Conservation (phyloP, 2,329 filamentous ascomycete genomes). For the Xylaria multiplex region DNA sequence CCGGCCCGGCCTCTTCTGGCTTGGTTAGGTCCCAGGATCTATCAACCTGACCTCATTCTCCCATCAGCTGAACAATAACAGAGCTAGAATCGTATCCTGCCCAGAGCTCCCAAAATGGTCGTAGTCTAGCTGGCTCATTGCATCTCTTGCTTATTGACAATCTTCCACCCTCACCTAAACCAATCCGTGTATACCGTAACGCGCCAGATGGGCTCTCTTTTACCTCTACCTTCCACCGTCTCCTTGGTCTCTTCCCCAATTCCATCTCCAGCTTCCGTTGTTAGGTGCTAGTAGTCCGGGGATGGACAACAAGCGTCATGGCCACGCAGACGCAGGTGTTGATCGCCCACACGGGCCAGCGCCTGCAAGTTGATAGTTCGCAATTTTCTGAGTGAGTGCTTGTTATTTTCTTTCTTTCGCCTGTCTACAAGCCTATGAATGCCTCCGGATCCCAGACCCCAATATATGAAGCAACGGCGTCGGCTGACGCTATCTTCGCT, state of each 20-base stretch:
- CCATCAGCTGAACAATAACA: slow-evolving; percentile 19
- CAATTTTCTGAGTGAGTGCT: slow-evolving; percentile 76
- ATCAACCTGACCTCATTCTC: slow-evolving; percentile 26
- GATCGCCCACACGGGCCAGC: slow-evolving; percentile 92
- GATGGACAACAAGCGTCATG: slow-evolving; percentile 52
- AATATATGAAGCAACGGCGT: neutral
- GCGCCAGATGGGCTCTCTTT: slow-evolving; percentile 17
- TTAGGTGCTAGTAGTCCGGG: slow-evolving; percentile 38
- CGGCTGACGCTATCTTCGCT: slow-evolving; percentile 31
- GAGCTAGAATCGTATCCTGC: slow-evolving; percentile 27
- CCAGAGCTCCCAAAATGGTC: slow-evolving; percentile 28
- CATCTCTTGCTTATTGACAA: neutral
- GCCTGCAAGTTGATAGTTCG: slow-evolving; percentile 79
- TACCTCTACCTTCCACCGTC: slow-evolving; percentile 8
- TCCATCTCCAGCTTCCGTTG: slow-evolving; percentile 8
- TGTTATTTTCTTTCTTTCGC: slow-evolving; percentile 12
- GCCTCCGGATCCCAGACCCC: slow-evolving; percentile 30
- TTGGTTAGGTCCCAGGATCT: slow-evolving; percentile 21
- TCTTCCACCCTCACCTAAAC: neutral
- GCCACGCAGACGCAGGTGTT: slow-evolving; percentile 90
- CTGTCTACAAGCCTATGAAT: neutral
- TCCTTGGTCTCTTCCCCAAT: slow-evolving; percentile 6
- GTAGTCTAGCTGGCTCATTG: slow-evolving; percentile 5
- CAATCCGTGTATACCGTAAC: neutral
- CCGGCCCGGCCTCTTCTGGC: slow-evolving; percentile 11